Evolutionary conservation across 495 filamentous ascomycete genomes (phyloP).

Genomic region (Xylaria intraflava): DNA sequence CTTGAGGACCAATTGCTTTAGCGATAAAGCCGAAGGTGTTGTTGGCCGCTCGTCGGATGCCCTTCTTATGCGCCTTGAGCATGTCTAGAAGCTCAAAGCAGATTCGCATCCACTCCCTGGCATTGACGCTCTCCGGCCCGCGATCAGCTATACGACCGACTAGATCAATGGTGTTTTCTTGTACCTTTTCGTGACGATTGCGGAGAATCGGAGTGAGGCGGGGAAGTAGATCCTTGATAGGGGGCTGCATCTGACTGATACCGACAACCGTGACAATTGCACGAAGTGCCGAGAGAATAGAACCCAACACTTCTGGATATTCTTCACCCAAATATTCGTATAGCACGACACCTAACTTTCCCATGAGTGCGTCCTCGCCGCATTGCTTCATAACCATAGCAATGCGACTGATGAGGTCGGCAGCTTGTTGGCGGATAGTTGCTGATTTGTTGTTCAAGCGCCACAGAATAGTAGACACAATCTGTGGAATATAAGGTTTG

Average conservation of each 20-base stretch:
- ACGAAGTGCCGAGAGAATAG: constrained; percentile 88
- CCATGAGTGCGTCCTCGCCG: constrained; percentile 90
- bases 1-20: constrained; percentile 97
- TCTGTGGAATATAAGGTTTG: constrained; percentile 95
- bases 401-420: constrained; percentile 92
- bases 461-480: constrained; percentile 95
- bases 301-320: constrained; percentile 96
- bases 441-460: constrained; percentile 94
- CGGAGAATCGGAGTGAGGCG: constrained; percentile 94
- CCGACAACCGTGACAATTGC: constrained; percentile 98
- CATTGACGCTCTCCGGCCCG: constrained; percentile 90
- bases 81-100: constrained; percentile 99
- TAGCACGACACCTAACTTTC: constrained; percentile 90
- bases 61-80: constrained; percentile 99
- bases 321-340: constrained; percentile 99
- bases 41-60: constrained; percentile 96
- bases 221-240: constrained; percentile 94
- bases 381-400: constrained; percentile 99
- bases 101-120: constrained; percentile 99
- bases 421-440: constrained; percentile 93
- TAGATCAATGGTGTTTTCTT: constrained; percentile 99
- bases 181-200: constrained; percentile 98
- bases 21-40: constrained; percentile 99
- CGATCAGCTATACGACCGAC: constrained; percentile 98
- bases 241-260: constrained; percentile 97